Base-by-base conservation (phyloP, 1,139 yeast genomes). In the Debaryomyces singareniensis region DNA sequence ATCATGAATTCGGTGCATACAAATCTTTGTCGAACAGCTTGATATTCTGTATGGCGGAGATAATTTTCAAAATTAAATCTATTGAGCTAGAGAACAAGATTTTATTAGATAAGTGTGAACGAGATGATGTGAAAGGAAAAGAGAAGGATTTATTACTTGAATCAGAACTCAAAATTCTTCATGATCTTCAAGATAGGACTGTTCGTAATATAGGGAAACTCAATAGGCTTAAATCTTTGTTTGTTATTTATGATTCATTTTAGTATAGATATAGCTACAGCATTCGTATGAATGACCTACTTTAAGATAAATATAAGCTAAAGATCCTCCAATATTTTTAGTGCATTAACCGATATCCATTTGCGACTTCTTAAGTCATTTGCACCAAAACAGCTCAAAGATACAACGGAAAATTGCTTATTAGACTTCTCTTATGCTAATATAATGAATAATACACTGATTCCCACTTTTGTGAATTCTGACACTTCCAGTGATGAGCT, bases 61-160 rank as follows among this genome's bases (percentile, higher is more conserved):
- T 78, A 13, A 56, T 83, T 34, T 68, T 68, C 27, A 71, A 74
- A 29, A 59, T 83, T 21, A 75, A 71, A 26, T 58, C 54, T 5
- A 66, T 84, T 42, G 78, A 84, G 38, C 54, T 55, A 16, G 80
- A 77, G 29, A 78, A 86, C 49, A 64, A 71, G 28, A 76, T 81
- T 10, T 66, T 91, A 35, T 62, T 89, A 35, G 79, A 79, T 13
- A 89, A 89, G 51, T 77, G 89, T 35, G 82, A 80, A 39, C 72
- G 97, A 54, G 95, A 83, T 37, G 97, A 91, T 51, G 96, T 91
- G 20, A 77, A 75, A 47, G 95, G 93, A 2, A 75, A 75, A 40
- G 96, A 86, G 51, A 75, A 73, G 20, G 85, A 82, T 44, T 68
- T 82, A 36, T 61, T 91, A 30, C 62, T 87, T 29, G 79, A 80